A percentile compares a stretch with the other conserved stretches of the same genome.
These are phyloP conservation scores for Cardiospermum halicacabum DNA, from an alignment of 345 rosid genomes.

Conservation along the genomic window DNA sequence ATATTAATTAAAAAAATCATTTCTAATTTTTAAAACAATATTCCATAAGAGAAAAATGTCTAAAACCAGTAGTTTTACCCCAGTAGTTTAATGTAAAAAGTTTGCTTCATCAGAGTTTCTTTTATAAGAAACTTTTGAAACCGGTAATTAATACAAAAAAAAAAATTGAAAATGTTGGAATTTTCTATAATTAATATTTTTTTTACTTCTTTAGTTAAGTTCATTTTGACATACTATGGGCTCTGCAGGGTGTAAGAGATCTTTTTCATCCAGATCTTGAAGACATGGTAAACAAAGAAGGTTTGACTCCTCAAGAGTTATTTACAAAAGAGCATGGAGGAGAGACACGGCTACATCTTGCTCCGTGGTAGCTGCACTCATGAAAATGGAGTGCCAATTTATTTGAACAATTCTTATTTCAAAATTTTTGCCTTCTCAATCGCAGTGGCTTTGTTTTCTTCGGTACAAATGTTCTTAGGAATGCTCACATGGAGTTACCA, in stretches of 20 bases:
- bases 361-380: not conserved
- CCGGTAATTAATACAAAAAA: too few relatives aligned
- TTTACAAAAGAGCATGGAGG: not conserved
- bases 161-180: too few relatives aligned
- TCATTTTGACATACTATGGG: too few relatives aligned
- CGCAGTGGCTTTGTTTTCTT: not conserved
- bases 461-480: not conserved
- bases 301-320: not conserved
- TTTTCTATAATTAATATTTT: too few relatives aligned
- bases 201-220: too few relatives aligned
- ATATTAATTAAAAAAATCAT: too few relatives aligned
- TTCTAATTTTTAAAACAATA: too few relatives aligned
- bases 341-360: not conserved
- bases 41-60: too few relatives aligned
- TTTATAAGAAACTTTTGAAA: too few relatives aligned
- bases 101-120: too few relatives aligned
- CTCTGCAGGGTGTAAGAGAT: not conserved
- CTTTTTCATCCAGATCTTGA: not conserved
- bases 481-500: not conserved
- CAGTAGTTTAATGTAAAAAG: too few relatives aligned
- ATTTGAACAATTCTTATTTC: not conserved
- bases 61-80: too few relatives aligned
- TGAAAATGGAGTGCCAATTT: not conserved
- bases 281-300: not conserved
- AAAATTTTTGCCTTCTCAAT: not conserved